Base-by-base conservation (phyloP, 495 filamentous ascomycete genomes). In the Cercophora samala region DNA sequence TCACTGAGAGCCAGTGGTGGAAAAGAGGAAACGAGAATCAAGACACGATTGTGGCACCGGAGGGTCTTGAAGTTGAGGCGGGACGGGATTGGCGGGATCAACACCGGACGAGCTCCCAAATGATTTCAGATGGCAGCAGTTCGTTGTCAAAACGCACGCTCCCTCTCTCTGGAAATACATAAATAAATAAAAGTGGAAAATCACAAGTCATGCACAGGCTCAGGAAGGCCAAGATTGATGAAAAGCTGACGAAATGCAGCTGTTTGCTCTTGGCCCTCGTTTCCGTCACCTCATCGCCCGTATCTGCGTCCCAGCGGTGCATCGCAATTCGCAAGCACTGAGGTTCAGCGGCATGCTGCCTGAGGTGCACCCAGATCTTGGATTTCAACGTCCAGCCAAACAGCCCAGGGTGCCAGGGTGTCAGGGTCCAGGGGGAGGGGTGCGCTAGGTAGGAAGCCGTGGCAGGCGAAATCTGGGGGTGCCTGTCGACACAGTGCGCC, bases 241-340 rank as follows among this genome's bases (percentile, higher is more conserved):
- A 18, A 21, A 21, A 54, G 52, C 17, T 29, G 26, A 60, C 58
- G 58, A 60, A 60, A 60, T 32, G 5, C 24, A 6, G 56, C 24
- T 19, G 19, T 23, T 58, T 6, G 19, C 56, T 58, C 22, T 19
- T 24, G 24, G 56, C 24, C 11, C 23, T n/a, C n/a, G 11, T 23
- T 58, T 58, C 58, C 58, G 23, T 60, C 23, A 13, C 13, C 37
- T 17, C n/a, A 9, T 46, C 37, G 23, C 58, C 58, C 26, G 58
- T 60, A 60, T 60, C 58, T 60, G 58, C 58, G 58, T 18, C 23
- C 24, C 23, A 60, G 23, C 54, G 26, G 17, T 5, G 26, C 58
- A 60, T 13, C 3, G 22, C 6, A 17, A 13, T 4, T 5, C 5
- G 58, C 23, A 24, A 11, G 24, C 58, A n/a, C n/a, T n/a, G n/a